Base-by-base conservation (phyloP, 139 green algal species). In the Auxenochlorella protothecoides region DNA sequence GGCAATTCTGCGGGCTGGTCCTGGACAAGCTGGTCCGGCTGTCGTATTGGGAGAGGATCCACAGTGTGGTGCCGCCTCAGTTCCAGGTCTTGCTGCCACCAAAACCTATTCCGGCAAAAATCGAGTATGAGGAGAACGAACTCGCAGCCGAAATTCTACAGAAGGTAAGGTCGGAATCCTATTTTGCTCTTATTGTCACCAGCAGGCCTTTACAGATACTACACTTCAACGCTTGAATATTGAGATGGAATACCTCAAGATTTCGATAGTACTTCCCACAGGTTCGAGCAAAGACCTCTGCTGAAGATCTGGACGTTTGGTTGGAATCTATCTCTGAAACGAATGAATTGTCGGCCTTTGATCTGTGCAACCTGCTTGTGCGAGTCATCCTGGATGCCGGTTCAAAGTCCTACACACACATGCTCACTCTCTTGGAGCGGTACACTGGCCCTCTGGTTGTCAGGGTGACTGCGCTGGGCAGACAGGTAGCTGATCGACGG, bases 331-430 rank as follows among this genome's bases (percentile, higher is more conserved):
- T 44, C 27, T 44, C 27, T 44, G 27, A 44, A 44, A 44, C 27
- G 27, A 44, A 1, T 44, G 27, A 44, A 44, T 44, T 44, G 27
- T 44, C 27, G 27, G 27, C 27, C 27, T 44, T 44, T 44, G 27
- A 44, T 44, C 27, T 44, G 27, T 44, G 27, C 27, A 44, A 44
- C 27, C 27, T 89, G 60, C 67, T 91, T 16, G 73, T 78, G 66
- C 85, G 84, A 7, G 83, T 79, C 53, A 66, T 97, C 68, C 72
- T 96, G 55, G 71, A 85, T 5, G 79, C 87, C 8, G 90, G 91
- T 4, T 76, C 83, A 73, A 97, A 97, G 83, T 86, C 73, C 12
- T 90, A 92, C 78, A 91, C 83, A 27, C 91, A 97, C 80, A 85
- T 88, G 68, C 74, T 90, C 62, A 91, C 87, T 13, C 79, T 84